phyloP scores from a whole-genome alignment of 139 green algal species.

The Pleodorina starrii region DNA sequence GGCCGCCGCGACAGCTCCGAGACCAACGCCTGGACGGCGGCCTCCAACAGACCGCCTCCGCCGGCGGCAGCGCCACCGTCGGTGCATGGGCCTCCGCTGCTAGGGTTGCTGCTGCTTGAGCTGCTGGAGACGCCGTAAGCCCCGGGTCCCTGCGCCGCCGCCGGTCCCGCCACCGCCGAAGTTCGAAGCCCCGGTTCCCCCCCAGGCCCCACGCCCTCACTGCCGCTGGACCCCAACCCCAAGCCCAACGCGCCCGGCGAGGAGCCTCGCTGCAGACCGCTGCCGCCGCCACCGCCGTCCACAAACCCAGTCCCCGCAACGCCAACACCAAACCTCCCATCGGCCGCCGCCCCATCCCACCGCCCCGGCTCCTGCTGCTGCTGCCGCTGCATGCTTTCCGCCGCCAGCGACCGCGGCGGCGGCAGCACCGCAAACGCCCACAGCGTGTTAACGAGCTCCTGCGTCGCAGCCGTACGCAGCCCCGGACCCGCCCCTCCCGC shows the following conservation, averaged over 20 bases:
- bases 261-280: too few species aligned
- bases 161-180: too few species aligned
- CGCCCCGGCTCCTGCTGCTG: background rate
- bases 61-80: too few species aligned
- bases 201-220: too few species aligned
- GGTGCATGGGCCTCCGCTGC: too few species aligned
- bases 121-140: too few species aligned
- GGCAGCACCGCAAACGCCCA: constrained; percentile 59
- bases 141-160: too few species aligned
- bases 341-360: too few species aligned
- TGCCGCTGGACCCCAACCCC: too few species aligned
- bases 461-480: background rate
- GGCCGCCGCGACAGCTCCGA: background rate
- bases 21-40: background rate
- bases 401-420: background rate
- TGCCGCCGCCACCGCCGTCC: background rate
- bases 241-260: background rate
- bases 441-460: constrained; percentile 66
- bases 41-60: background rate
- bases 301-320: background rate
- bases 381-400: background rate
- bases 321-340: background rate
- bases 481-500: too few species aligned
- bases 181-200: too few species aligned
- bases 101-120: too few species aligned